Evolutionary conservation across 768 basidiomycete genomes (phyloP), one percentile per base, ranked within the genome.

Genomic region (Sutorius australiensis): DNA sequence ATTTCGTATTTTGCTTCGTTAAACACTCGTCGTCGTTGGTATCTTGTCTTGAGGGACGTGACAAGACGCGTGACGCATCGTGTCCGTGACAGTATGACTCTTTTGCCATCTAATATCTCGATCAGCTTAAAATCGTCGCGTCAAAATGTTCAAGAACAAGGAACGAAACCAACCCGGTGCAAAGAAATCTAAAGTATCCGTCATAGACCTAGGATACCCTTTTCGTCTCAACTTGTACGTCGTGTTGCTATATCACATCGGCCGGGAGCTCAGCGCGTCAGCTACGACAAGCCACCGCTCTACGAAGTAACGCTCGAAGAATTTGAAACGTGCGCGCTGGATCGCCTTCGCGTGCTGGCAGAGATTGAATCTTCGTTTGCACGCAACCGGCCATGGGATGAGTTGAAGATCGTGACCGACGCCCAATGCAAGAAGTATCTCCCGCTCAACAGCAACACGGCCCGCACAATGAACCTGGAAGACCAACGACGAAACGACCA

Each of bases 291-390:
- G 16, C 91, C 95, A 19, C 97, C 97, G 17, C 69, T 79, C 14
- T 86, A 85, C 51, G 93, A 98, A 62, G 86, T 98, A 17, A 93
- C 93, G 1, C 76, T 98, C 16, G 97, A 98, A 67, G 90, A 98
- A 57, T 99, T 99, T 60, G 97, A 99, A 67, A 85, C 79, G 3
- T 90, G 80, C 65, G 97, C 97, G 0, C 77, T 99, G 19, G 84
- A 95, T 59, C 77, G 97, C 34, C 78, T 99, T 31, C 83, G 92
- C 27, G 78, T 97, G 16, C 80, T 97, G 16, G 87, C 89, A 14
- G 92, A 95, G 67, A 95, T 97, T 50, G 93, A 95, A 64, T 86
- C 94, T 2, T 92, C 89, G 5, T 81, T 83, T 55, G 89, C 86
- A 10, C 87, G 93, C 32, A 92, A 93, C 64, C 75, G 90, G 38